Evolutionary conservation across 768 basidiomycete species (phyloP), one percentile per base, ranked within the genome.

Genomic region (Kwoniella sp.): DNA sequence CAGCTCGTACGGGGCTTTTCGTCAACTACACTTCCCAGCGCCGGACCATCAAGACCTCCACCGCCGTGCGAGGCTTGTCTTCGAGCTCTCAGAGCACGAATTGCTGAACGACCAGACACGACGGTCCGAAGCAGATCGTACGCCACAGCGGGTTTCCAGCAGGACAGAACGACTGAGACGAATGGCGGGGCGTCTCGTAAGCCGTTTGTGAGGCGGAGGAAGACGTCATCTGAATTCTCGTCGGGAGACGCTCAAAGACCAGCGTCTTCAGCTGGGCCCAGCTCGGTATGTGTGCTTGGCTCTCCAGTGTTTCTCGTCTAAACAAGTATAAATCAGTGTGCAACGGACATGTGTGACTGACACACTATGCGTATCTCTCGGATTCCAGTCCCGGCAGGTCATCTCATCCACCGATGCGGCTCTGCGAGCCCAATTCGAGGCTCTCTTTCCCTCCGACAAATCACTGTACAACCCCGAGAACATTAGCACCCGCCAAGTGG

Each of bases 201-300:
- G 17, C 17, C 41, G 17, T 17, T 17, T 9, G 15, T 20, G 41
- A 9, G 41, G 15, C 41, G 26, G 12, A 55, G 25, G 23, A 63
- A 41, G 30, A 55, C 53, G n/a, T 31, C 48, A 1, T 51, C 61
- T 4, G 61, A 63, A 55, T 63, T 63, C 54, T 55, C 61, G 13
- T 55, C 61, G 20, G 51, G 48, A 25, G 30, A 37, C 12, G 5
- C 41, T 20, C 41, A 50, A 45, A 26, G 20, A 28, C 29, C 17
- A 20, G 53, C 22, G 48, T 25, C 23, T 22, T 48, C 51, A 30
- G 26, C 59, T 58, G 34, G 56, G 29, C 45, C 58, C 11, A 58
- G 28, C 58, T 50, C 47, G 13, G 48, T 60, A 22, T 26, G 58
- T 59, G 4, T 9, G 8, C 25, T 31, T 22, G 4, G 11, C 55